Evolutionary conservation across 2,329 filamentous ascomycete genomes (phyloP).

Genomic region (Neonectria faginata): DNA sequence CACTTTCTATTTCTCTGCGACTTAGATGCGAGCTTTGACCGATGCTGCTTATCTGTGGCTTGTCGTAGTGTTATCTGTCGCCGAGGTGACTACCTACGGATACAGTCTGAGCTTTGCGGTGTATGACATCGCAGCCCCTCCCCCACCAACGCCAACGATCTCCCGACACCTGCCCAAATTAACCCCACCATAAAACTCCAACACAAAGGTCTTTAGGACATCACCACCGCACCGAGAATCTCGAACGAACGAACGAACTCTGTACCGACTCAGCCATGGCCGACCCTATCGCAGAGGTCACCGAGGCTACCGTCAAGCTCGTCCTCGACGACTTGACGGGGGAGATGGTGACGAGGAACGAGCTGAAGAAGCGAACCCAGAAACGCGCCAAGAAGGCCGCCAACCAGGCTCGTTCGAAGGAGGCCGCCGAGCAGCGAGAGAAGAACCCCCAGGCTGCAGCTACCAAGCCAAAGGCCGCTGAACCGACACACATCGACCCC

Average conservation of each 20-base stretch:
- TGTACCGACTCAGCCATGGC: slow-evolving; percentile 34
- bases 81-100: slow-evolving; percentile 1
- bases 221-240: slow-evolving; percentile 3
- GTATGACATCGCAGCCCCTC: slow-evolving; percentile 38
- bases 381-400: slow-evolving; percentile 70
- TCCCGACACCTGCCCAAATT: slow-evolving; percentile 39
- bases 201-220: slow-evolving; percentile 25
- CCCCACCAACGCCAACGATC: slow-evolving; percentile 37
- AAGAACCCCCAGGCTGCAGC: slow-evolving; percentile 45
- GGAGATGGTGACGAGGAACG: slow-evolving; percentile 74
- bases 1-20: not conserved
- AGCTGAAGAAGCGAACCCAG: slow-evolving; percentile 70
- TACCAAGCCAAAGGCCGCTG: slow-evolving; percentile 61
- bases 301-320: slow-evolving; percentile 61
- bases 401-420: slow-evolving; percentile 61
- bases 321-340: slow-evolving; percentile 72
- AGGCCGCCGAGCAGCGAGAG: slow-evolving; percentile 48
- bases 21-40: not conserved
- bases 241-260: slow-evolving; percentile 15
- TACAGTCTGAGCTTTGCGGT: slow-evolving; percentile 21
- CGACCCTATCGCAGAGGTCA: slow-evolving; percentile 44
- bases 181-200: slow-evolving; percentile 44
- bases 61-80: slow-evolving; percentile 18
- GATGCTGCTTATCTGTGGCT: slow-evolving; percentile 5
- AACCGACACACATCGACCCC: slow-evolving; percentile 59